A percentile compares a stretch with the other conserved stretches of the same genome.
Evolutionary conservation across 2,329 filamentous ascomycete genomes (phyloP).

Genomic region (Diaporthe vexans): DNA sequence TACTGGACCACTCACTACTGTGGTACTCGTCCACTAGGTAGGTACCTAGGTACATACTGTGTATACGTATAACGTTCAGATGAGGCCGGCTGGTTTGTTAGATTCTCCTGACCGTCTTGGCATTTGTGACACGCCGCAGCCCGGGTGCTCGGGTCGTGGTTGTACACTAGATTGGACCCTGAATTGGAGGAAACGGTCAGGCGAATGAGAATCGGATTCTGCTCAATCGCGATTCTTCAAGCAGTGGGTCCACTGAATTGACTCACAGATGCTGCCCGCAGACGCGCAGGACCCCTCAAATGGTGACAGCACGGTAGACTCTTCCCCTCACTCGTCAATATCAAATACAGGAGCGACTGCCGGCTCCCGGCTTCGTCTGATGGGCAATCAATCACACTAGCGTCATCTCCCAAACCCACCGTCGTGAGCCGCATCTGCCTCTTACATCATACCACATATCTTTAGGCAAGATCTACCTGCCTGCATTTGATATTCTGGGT

Average conservation of each 20-base stretch:
- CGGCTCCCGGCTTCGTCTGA: constrained; percentile 17
- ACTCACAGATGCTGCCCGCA: constrained; percentile 6
- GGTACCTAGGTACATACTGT: too few relatives aligned
- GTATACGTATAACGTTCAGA: neutral
- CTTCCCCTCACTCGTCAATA: neutral
- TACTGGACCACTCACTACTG: neutral
- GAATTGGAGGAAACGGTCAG: neutral
- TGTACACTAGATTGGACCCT: constrained; percentile 9
- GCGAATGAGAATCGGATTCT: neutral
- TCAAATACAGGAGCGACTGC: neutral
- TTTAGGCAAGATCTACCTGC: neutral
- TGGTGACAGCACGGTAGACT: neutral
- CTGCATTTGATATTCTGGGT: neutral
- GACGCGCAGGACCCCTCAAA: neutral
- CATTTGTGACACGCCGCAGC: neutral
- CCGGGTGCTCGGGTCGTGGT: constrained; percentile 21
- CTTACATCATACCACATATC: constrained; percentile 28
- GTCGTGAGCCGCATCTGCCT: constrained; percentile 29
- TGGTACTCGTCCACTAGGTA: too few relatives aligned
- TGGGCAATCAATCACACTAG: neutral
- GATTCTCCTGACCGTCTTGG: neutral
- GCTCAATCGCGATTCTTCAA: neutral
- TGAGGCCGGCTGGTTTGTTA: neutral
- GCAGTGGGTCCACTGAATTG: constrained; percentile 8
- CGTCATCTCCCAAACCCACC: constrained; percentile 16